A percentile compares a stretch with the other conserved stretches of the same genome.
phyloP scores from a whole-genome alignment of 345 rosid genomes.

The thale cress (Arabidopsis thaliana) region DNA sequence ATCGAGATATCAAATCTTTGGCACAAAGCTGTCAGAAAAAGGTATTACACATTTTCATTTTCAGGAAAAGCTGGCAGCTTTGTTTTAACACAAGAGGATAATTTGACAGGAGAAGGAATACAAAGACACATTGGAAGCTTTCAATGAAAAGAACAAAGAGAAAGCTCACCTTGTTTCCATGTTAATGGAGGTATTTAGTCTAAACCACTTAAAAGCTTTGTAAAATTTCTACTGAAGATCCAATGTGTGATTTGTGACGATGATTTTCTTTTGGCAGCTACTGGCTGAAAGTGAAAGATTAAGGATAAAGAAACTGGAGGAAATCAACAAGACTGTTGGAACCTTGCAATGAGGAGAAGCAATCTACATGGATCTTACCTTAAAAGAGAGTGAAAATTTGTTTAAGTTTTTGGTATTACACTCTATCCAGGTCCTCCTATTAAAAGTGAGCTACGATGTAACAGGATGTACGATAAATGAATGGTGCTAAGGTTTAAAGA shows the following conservation, averaged over 20 bases:
- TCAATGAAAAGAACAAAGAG: conserved; percentile 82
- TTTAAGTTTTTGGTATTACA: conserved; percentile 6
- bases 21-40: conserved; percentile 83
- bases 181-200: conserved; percentile 45
- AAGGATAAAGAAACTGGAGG: conserved; percentile 80
- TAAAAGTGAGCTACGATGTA: conserved; percentile 30
- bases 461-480: background rate
- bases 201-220: background rate
- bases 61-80: background rate
- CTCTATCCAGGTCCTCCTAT: conserved; percentile 3
- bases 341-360: conserved; percentile 38
- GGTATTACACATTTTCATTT: conserved; percentile 46
- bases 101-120: conserved; percentile 76
- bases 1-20: conserved; percentile 67
- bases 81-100: conserved; percentile 12
- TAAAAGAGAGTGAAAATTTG: conserved; percentile 8
- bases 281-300: conserved; percentile 71
- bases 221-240: conserved; percentile 5
- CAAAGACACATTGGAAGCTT: conserved; percentile 59
- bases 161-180: conserved; percentile 49
- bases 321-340: conserved; percentile 69
- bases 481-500: conserved; percentile 10
- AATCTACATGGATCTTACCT: conserved; percentile 9
- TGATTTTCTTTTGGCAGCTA: conserved; percentile 51
- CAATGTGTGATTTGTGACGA: background rate